Conservation (phyloP, 768 basidiomycete species). For the Trametes villosa region DNA sequence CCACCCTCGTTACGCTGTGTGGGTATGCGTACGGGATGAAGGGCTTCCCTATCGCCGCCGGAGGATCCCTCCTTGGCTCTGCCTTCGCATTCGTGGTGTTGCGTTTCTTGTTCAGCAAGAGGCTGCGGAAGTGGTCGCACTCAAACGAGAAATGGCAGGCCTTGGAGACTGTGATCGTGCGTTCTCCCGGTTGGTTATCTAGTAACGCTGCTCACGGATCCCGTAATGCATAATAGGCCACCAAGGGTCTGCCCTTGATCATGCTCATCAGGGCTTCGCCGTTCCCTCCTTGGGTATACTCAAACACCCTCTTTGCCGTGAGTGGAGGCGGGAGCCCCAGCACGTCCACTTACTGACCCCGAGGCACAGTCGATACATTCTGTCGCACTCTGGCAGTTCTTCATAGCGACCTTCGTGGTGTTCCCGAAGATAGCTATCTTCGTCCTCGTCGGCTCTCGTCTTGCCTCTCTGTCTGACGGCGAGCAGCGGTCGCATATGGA, state of each 20-base stretch:
- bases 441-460: constrained; percentile 77
- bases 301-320: constrained; percentile 80
- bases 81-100: constrained; percentile 62
- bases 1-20: constrained; percentile 64
- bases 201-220: background rate
- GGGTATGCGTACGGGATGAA: constrained; percentile 86
- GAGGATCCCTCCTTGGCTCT: constrained; percentile 66
- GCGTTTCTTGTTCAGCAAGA: constrained; percentile 58
- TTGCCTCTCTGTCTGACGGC: constrained; percentile 77
- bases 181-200: constrained; percentile 28
- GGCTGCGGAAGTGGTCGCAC: constrained; percentile 61
- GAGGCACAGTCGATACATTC: constrained; percentile 64
- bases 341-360: background rate
- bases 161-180: constrained; percentile 73
- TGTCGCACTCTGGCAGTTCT: constrained; percentile 77
- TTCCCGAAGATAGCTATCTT: constrained; percentile 75
- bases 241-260: constrained; percentile 81
- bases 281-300: constrained; percentile 87
- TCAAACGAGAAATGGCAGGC: constrained; percentile 78
- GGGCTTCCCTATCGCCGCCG: constrained; percentile 69
- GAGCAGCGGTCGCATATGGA: constrained; percentile 78
- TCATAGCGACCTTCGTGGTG: constrained; percentile 69
- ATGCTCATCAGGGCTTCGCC: constrained; percentile 81
- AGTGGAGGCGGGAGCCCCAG: constrained; percentile 33
- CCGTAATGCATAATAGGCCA: constrained; percentile 45